These are phyloP conservation scores for Gautieria morchelliformis DNA, from an alignment of 768 basidiomycete genomes.

Conservation along the genomic window DNA sequence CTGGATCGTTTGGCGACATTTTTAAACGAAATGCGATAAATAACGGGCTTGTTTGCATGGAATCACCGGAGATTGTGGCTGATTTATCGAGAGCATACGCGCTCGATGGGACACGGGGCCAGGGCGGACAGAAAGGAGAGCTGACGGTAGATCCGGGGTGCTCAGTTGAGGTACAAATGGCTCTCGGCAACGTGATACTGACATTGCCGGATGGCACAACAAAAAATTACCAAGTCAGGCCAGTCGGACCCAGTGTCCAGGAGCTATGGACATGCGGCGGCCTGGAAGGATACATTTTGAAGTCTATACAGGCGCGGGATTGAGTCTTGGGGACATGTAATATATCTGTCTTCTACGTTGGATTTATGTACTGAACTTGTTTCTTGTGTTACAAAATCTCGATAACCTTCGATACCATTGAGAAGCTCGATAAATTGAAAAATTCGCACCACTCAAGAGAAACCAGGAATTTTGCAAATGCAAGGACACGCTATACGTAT, in stretches of 20 bases:
- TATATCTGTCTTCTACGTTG: too few species aligned
- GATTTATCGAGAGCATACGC: constrained; percentile 74
- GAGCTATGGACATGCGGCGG: constrained; percentile 96
- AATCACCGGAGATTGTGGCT: constrained; percentile 79
- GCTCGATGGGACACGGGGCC: constrained; percentile 62
- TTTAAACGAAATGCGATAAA: constrained; percentile 99
- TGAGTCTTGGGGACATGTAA: neutral
- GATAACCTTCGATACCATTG: too few species aligned
- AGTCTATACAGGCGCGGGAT: constrained; percentile 40
- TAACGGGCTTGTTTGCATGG: constrained; percentile 92
- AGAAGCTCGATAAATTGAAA: too few species aligned
- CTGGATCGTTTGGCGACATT: constrained; percentile 98
- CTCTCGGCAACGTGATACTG: constrained; percentile 59
- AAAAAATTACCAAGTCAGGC: constrained; percentile 55
- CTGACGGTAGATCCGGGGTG: constrained; percentile 73
- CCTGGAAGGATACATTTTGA: constrained; percentile 84
- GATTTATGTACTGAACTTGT: too few species aligned
- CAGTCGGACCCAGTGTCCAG: constrained; percentile 90
- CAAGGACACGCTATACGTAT: too few species aligned
- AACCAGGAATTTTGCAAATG: too few species aligned
- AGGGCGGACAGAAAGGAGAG: constrained; percentile 70
- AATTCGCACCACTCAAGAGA: too few species aligned
- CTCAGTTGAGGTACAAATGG: constrained; percentile 55
- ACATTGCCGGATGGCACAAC: constrained; percentile 29
- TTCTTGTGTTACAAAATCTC: too few species aligned